Conservation (phyloP, 768 basidiomycete genomes). For the Strobilomyces confusus region DNA sequence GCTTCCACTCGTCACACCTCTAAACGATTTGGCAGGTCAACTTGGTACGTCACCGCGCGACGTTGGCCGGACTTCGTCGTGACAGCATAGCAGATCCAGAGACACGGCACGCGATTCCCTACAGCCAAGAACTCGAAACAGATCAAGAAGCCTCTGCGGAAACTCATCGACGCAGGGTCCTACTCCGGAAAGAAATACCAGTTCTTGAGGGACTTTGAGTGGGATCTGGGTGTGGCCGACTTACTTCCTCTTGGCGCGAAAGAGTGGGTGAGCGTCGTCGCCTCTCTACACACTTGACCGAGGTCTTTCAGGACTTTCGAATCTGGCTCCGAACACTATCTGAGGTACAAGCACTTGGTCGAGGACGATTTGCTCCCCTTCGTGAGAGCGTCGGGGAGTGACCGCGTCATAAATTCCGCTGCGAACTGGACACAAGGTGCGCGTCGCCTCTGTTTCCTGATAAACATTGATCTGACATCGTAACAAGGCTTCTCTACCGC, state of each 20-base stretch:
- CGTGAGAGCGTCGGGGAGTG: slow-evolving; percentile 45
- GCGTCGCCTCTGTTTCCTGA: not conserved
- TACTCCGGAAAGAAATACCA: slow-evolving; percentile 44
- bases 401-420: slow-evolving; percentile 64
- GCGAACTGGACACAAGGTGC: slow-evolving; percentile 66
- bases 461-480: not conserved
- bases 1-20: not conserved
- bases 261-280: slow-evolving; percentile 43
- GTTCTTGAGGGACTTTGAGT: slow-evolving; percentile 60
- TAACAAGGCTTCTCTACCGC: slow-evolving; percentile 57
- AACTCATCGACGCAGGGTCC: slow-evolving; percentile 45
- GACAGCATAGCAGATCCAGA: slow-evolving; percentile 52
- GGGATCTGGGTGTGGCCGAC: slow-evolving; percentile 52
- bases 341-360: slow-evolving; percentile 52
- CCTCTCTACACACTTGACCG: not conserved
- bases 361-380: slow-evolving; percentile 46
- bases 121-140: slow-evolving; percentile 43
- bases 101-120: slow-evolving; percentile 79
- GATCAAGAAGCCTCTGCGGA: slow-evolving; percentile 48
- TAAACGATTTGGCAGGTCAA: slow-evolving; percentile 18
- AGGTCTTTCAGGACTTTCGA: slow-evolving; percentile 39
- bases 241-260: slow-evolving; percentile 65
- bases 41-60: slow-evolving; percentile 19
- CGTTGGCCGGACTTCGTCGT: not conserved
- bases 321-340: slow-evolving; percentile 48